Conservation (phyloP, 1,284 basidiomycete species). For the Trichosporon ovoides region DNA sequence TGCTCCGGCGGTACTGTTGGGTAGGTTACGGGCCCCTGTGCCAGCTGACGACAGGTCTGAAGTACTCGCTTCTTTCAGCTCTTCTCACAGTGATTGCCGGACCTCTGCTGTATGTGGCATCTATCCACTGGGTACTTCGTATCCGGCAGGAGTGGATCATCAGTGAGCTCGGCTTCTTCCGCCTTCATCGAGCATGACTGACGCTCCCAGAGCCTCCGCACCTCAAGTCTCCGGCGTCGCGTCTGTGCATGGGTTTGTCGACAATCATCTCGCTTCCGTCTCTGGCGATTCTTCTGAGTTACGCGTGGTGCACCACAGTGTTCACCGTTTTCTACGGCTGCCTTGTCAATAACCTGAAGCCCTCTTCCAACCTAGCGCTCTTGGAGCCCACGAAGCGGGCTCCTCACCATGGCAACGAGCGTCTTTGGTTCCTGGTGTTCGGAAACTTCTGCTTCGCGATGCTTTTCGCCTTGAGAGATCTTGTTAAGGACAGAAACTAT, state of each 20-base stretch:
- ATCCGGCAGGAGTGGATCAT: slow-evolving; percentile 29
- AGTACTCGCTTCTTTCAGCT: slow-evolving; percentile 8
- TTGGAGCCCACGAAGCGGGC: slow-evolving; percentile 30
- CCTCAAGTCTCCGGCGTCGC: slow-evolving; percentile 11
- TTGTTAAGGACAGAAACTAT: slow-evolving; percentile 21
- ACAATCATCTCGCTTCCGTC: slow-evolving; percentile 19
- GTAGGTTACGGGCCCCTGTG: background rate
- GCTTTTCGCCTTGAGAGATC: slow-evolving; percentile 28
- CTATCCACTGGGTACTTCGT: slow-evolving; percentile 51
- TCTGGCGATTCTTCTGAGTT: slow-evolving; percentile 22
- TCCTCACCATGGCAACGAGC: slow-evolving; percentile 44
- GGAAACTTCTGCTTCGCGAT: slow-evolving; percentile 29
- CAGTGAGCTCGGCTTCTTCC: slow-evolving; percentile 20
- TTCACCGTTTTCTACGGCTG: slow-evolving; percentile 21
- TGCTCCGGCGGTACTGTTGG: background rate
- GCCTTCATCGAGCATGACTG: background rate
- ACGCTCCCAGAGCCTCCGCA: slow-evolving; percentile 17
- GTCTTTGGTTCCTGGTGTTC: slow-evolving; percentile 37
- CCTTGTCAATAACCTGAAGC: slow-evolving; percentile 13
- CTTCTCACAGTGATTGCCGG: slow-evolving; percentile 17
- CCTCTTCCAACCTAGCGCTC: slow-evolving; percentile 20
- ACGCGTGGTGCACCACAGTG: slow-evolving; percentile 21
- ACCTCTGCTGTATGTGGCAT: slow-evolving; percentile 56
- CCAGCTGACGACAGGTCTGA: slow-evolving; percentile 13
- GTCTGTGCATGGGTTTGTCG: slow-evolving; percentile 17